These are phyloP conservation scores for Lentinula sp. DNA, from an alignment of 768 basidiomycete species.

Conservation along the genomic window DNA sequence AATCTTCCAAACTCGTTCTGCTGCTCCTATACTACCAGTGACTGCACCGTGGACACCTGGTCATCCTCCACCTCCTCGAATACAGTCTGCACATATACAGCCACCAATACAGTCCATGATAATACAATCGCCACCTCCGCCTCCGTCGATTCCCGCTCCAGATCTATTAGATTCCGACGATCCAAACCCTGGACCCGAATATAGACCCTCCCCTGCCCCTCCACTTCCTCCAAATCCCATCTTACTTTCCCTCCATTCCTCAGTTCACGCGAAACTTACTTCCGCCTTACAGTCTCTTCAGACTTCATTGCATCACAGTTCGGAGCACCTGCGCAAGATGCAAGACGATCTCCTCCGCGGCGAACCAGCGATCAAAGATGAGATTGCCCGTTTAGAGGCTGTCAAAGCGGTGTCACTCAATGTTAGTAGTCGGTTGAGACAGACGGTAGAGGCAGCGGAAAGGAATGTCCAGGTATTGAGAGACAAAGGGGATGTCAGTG, in stretches of 20 bases:
- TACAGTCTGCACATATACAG: constrained; percentile 5
- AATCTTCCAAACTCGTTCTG: constrained; percentile 11
- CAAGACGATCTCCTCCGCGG: constrained; percentile 83
- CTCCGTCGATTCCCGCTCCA: constrained; percentile 27
- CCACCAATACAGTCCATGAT: constrained; percentile 6
- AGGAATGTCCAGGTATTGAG: constrained; percentile 71
- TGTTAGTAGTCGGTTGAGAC: constrained; percentile 63
- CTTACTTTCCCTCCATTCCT: constrained; percentile 71
- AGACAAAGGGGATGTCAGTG: constrained; percentile 82
- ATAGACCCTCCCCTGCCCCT: constrained; percentile 37
- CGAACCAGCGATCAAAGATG: constrained; percentile 91
- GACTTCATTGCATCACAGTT: constrained; percentile 55
- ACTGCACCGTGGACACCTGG: constrained; percentile 16
- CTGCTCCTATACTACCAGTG: constrained; percentile 20
- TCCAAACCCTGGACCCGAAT: constrained; percentile 7
- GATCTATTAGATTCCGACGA: constrained; percentile 65
- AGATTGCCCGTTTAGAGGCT: constrained; percentile 91
- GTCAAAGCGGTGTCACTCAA: constrained; percentile 86
- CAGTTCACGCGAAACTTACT: constrained; percentile 69
- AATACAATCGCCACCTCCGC: constrained; percentile 10
- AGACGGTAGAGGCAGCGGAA: constrained; percentile 62
- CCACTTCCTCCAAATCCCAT: constrained; percentile 89
- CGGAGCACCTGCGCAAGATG: constrained; percentile 73
- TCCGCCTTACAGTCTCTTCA: constrained; percentile 69
- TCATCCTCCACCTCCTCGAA: constrained; percentile 6